These are phyloP conservation scores for Excoecaria agallocha DNA, from an alignment of 345 rosid species.

Conservation along the genomic window DNA sequence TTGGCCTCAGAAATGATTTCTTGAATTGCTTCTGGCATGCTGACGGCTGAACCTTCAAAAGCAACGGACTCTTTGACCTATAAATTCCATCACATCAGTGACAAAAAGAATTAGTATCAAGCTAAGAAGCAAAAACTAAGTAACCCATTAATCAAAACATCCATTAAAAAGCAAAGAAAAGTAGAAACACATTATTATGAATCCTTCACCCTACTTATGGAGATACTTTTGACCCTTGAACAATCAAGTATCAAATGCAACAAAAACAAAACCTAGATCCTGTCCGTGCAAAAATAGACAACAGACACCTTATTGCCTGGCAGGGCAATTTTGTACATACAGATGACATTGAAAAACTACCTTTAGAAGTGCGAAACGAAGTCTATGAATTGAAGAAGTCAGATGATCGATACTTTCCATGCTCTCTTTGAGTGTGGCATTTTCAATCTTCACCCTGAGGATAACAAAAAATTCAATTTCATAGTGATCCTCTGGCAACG, in stretches of 20 bases:
- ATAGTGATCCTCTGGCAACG: not conserved
- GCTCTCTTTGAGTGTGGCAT: conserved; percentile 85
- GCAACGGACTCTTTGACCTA: conserved; percentile 58
- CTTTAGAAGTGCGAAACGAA: conserved; percentile 74
- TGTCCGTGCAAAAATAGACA: not conserved
- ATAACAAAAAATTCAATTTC: not conserved
- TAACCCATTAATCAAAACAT: not conserved
- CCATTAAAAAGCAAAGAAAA: not conserved
- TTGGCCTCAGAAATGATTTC: conserved; percentile 66
- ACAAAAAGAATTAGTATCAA: conserved; percentile 6
- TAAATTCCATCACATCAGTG: conserved; percentile 12
- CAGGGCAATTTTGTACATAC: not conserved
- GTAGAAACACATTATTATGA: not conserved
- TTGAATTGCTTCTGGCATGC: conserved; percentile 43
- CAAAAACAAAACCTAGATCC: not conserved
- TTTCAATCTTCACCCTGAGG: conserved; percentile 81
- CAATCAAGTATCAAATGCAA: not conserved
- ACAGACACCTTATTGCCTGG: not conserved
- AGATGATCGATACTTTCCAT: conserved; percentile 79
- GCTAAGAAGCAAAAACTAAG: not conserved
- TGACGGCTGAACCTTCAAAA: conserved; percentile 30
- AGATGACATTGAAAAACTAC: conserved; percentile 28
- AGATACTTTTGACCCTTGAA: not conserved
- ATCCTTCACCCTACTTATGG: not conserved
- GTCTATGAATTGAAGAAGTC: conserved; percentile 71